phyloP scores from a whole-genome alignment of 2,329 filamentous ascomycete genomes.

The Neonectria ditissima region DNA sequence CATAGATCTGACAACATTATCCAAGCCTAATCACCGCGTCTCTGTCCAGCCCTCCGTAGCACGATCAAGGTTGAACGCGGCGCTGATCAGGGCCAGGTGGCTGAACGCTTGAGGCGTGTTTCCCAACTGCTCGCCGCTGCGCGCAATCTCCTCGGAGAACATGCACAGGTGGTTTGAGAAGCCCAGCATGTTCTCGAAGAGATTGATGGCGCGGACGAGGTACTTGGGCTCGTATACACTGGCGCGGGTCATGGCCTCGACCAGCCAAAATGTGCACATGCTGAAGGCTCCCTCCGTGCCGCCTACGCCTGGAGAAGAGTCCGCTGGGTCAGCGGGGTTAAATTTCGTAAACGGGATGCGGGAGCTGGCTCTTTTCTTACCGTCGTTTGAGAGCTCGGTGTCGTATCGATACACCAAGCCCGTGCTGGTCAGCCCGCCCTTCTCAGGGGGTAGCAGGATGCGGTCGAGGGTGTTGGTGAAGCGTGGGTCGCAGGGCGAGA shows the following conservation, averaged over 20 bases:
- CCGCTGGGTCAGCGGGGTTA: constrained; percentile 16
- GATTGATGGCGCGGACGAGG: constrained; percentile 69
- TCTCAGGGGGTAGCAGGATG: constrained; percentile 78
- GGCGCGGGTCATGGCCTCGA: constrained; percentile 80
- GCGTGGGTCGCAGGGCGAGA: constrained; percentile 80
- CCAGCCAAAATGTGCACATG: constrained; percentile 88
- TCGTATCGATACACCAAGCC: constrained; percentile 83
- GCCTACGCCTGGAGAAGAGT: constrained; percentile 68
- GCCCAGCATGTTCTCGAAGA: constrained; percentile 82
- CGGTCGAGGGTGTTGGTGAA: constrained; percentile 79
- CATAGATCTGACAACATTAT: neutral
- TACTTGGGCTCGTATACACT: constrained; percentile 74
- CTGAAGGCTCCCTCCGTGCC: constrained; percentile 81
- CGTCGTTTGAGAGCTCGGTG: constrained; percentile 75
- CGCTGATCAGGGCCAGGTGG: constrained; percentile 80
- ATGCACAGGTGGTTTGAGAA: constrained; percentile 83
- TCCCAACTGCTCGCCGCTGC: constrained; percentile 80
- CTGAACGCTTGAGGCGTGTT: constrained; percentile 86
- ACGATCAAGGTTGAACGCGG: constrained; percentile 80
- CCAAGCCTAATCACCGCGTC: constrained; percentile 23
- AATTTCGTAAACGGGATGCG: neutral
- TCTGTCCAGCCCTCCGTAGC: constrained; percentile 47
- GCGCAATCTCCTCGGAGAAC: constrained; percentile 83
- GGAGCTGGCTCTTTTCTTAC: constrained; percentile 53
- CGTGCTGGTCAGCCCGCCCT: constrained; percentile 79